Conservation (phyloP, 768 basidiomycete species). For the Gyrodon lividus region DNA sequence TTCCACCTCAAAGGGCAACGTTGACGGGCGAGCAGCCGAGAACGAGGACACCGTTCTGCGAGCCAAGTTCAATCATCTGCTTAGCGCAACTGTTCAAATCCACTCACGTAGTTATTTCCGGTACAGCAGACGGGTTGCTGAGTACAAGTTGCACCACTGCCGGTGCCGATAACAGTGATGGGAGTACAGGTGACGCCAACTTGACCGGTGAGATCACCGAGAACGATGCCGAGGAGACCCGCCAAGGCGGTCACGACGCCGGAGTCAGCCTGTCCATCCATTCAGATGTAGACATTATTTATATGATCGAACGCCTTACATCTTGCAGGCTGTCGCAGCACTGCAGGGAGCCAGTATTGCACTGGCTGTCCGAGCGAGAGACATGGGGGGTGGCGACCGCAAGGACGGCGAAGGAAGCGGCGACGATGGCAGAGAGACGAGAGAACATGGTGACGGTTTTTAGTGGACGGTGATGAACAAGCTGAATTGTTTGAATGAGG, state of each 20-base stretch:
- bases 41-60: too few species aligned
- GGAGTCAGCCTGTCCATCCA: constrained; percentile 11
- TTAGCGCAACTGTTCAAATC: too few species aligned
- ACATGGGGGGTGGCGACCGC: not conserved
- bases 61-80: too few species aligned
- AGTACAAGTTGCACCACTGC: constrained; percentile 11
- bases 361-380: constrained; percentile 6
- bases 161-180: constrained; percentile 21
- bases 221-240: constrained; percentile 17
- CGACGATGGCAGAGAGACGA: not conserved
- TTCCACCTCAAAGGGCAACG: too few species aligned
- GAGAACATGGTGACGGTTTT: not conserved
- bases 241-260: constrained; percentile 7
- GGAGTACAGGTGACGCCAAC: constrained; percentile 26
- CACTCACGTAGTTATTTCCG: not conserved
- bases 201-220: constrained; percentile 15
- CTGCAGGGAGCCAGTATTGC: constrained; percentile 29
- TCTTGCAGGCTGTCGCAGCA: constrained; percentile 24
- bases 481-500: not conserved
- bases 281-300: too few species aligned
- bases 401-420: not conserved
- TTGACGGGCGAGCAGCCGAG: too few species aligned
- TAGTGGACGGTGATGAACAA: not conserved
- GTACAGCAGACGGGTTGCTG: not conserved
- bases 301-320: too few species aligned